A percentile compares a stretch with the other conserved stretches of the same genome.
phyloP scores from a whole-genome alignment of 2,329 filamentous ascomycete genomes.

The Colletotrichum tofieldiae region DNA sequence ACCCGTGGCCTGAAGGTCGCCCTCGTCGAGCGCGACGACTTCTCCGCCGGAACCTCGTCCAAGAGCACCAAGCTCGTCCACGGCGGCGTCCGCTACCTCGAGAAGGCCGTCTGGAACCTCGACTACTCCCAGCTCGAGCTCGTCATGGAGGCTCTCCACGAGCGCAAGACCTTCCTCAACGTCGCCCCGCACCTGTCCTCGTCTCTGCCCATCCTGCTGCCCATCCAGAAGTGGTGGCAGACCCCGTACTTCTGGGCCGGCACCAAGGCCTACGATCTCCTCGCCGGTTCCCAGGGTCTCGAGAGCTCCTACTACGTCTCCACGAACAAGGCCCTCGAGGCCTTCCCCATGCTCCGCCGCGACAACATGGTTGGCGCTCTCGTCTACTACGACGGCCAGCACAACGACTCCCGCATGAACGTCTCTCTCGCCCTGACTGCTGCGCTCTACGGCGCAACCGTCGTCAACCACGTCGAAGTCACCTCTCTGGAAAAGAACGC shows the following conservation, averaged over 20 bases:
- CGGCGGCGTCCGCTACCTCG: conserved; percentile 86
- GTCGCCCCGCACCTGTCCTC: conserved; percentile 86
- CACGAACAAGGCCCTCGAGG: conserved; percentile 82
- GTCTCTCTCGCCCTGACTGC: conserved; percentile 86
- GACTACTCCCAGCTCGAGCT: conserved; percentile 88
- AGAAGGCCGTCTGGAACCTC: conserved; percentile 89
- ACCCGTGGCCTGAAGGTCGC: conserved; percentile 86
- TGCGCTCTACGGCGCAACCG: conserved; percentile 83
- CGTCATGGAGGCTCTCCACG: conserved; percentile 85
- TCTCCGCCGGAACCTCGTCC: conserved; percentile 85
- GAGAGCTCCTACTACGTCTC: conserved; percentile 88
- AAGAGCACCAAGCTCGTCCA: conserved; percentile 92
- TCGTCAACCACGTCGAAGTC: conserved; percentile 87
- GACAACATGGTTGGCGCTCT: conserved; percentile 82
- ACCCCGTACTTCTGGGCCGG: conserved; percentile 81
- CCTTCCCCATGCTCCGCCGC: conserved; percentile 84
- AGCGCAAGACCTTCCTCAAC: conserved; percentile 87
- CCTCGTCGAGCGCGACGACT: conserved; percentile 87
- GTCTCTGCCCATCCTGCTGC: conserved; percentile 89
- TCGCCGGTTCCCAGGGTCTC: conserved; percentile 86
- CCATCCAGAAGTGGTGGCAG: conserved; percentile 87
- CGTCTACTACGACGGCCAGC: conserved; percentile 90
- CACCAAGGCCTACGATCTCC: conserved; percentile 84
- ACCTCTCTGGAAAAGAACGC: conserved; percentile 81
- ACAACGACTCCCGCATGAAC: conserved; percentile 92